Base-by-base conservation (phyloP, 306 rosid species). In the Castanea mollissima region DNA sequence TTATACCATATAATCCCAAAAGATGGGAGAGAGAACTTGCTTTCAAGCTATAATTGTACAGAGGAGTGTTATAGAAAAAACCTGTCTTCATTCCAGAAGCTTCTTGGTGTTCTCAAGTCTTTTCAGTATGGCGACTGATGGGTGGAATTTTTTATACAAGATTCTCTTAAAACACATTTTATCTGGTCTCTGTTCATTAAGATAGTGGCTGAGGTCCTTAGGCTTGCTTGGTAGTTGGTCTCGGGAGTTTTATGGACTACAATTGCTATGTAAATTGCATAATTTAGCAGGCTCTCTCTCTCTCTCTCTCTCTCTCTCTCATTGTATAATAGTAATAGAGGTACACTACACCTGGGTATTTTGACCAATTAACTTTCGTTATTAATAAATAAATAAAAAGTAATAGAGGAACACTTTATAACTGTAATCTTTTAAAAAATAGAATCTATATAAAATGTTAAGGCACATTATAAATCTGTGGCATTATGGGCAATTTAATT, bases 1-100 rank as follows among this genome's bases (percentile, higher is more conserved):
- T 74, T 14, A 84, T 89, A 78, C 88, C 91, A 38, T 93, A 89
- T 76, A 51, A 12, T 31, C 98, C 94, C 74, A 76, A 78, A 88
- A 89, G 77, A 84, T 91, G 89, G 92, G 94, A 89, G 79, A 87
- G 86, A 83, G 79, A 75, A 32, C 92, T 93, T 74, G 56, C 84
- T 71, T 83, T 93, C 71, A 88, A 86, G 81, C 31, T 79, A 15
- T 51, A 70, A 69, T 56, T 27, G 73, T 85, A 65, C 83, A 44
- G 46, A 38, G 57, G 62, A 71, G 9, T 71, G 20, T 6, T 58
- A 55, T 18, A 52, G 55, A 69, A 64, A 19, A 49, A 38, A 25
- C 15, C 3, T 73, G 78, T 23, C 49, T 73, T 64, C 20, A 25
- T 27, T 73, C 56, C 62, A 60, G 34, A 32, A 19, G 58, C 34